phyloP scores from a whole-genome alignment of 2,329 filamentous ascomycete species.

The Chaetothyriales sp. region DNA sequence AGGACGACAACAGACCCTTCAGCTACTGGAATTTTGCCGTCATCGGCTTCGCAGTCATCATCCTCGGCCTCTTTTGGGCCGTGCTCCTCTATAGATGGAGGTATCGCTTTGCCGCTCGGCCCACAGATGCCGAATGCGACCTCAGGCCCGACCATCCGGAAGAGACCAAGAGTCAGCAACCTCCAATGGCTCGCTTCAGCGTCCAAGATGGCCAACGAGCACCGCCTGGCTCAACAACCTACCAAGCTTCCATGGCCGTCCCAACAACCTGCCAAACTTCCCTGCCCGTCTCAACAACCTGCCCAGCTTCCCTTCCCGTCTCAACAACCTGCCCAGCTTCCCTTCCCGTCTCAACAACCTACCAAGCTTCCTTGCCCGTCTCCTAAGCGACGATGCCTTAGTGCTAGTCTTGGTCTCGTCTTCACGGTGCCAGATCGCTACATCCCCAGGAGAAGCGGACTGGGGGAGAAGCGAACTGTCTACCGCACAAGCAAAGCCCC shows the following conservation, averaged over 20 bases:
- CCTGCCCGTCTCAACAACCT: slow-evolving; percentile 3
- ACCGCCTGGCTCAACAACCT: slow-evolving; percentile 4
- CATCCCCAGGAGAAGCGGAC: slow-evolving; percentile 18
- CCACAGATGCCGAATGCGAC: neutral
- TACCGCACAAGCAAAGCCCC: slow-evolving; percentile 40
- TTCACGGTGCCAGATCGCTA: slow-evolving; percentile 43
- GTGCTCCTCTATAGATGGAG: slow-evolving; percentile 1
- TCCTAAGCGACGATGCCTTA: slow-evolving; percentile 12
- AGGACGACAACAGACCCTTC: neutral
- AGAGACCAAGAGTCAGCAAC: slow-evolving; percentile 1
- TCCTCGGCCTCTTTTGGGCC: slow-evolving; percentile 1
- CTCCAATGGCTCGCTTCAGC: slow-evolving; percentile 7
- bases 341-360: slow-evolving; percentile 4
- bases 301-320: neutral
- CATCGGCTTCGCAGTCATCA: slow-evolving; percentile 1
- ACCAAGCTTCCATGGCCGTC: neutral
- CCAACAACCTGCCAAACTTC: neutral
- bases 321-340: neutral
- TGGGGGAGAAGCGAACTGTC: slow-evolving; percentile 19
- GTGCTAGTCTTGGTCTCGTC: slow-evolving; percentile 7
- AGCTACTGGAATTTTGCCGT: neutral
- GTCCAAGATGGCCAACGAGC: slow-evolving; percentile 4
- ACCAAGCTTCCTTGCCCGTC: neutral
- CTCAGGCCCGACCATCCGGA: neutral
- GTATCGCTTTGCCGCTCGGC: neutral